A percentile compares a stretch with the other conserved stretches of the same genome.
These are phyloP conservation scores for Clarireedia monteithiana DNA, from an alignment of 2,329 filamentous ascomycete genomes.

Conservation along the genomic window DNA sequence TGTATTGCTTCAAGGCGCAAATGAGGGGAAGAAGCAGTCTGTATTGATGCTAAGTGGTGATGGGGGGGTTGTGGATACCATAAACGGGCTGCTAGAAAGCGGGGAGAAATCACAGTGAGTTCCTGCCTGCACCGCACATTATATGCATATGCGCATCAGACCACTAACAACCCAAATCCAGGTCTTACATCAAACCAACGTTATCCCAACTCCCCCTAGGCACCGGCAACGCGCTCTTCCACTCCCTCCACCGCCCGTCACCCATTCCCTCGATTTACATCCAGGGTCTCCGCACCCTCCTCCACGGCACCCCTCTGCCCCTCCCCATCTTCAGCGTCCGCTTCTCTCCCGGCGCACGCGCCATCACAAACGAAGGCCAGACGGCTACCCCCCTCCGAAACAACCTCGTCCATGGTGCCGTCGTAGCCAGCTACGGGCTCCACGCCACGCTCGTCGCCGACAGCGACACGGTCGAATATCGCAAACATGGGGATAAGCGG, in stretches of 20 bases:
- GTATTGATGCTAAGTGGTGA: constrained; percentile 81
- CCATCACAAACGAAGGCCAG: constrained; percentile 33
- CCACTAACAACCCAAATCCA: constrained; percentile 4
- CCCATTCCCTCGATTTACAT: constrained; percentile 35
- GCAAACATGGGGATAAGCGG: constrained; percentile 65
- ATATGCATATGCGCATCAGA: constrained; percentile 19
- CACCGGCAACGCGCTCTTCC: constrained; percentile 58
- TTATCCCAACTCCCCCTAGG: constrained; percentile 53
- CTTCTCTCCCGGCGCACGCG: constrained; percentile 48
- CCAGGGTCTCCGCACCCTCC: constrained; percentile 46
- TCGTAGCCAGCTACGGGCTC: constrained; percentile 85
- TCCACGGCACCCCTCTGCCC: constrained; percentile 45
- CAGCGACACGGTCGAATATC: constrained; percentile 77
- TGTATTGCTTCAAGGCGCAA: constrained; percentile 41
- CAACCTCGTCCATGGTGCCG: constrained; percentile 56
- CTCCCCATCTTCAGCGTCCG: constrained; percentile 56
- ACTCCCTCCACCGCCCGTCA: constrained; percentile 45
- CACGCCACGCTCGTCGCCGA: constrained; percentile 86
- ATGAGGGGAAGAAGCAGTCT: constrained; percentile 42
- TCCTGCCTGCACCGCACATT: not conserved
- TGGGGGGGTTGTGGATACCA: constrained; percentile 73
- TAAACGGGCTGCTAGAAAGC: constrained; percentile 53
- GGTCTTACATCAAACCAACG: constrained; percentile 31
- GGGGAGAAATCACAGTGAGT: constrained; percentile 18
- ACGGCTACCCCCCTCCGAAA: constrained; percentile 19